Conservation (phyloP, 805 yeast species). For the Blastobotrys peoriensis region DNA sequence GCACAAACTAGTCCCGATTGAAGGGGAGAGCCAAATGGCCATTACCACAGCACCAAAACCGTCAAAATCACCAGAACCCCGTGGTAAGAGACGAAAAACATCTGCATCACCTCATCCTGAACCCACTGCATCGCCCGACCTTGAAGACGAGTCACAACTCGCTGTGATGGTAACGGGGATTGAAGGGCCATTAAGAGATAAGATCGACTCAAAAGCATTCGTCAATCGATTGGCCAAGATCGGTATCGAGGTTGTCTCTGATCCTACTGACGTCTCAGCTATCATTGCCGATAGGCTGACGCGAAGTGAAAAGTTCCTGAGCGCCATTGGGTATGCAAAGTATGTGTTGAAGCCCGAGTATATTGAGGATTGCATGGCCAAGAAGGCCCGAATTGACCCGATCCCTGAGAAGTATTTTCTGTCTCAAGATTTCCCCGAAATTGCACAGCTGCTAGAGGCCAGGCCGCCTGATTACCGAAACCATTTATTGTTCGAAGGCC, state of each 20-base stretch:
- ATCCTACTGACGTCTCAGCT: conserved; percentile 36
- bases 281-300: conserved; percentile 70
- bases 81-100: no score
- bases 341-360: conserved; percentile 24
- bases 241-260: conserved; percentile 50
- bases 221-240: conserved; percentile 27
- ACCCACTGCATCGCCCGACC: not conserved
- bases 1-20: not conserved
- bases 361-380: conserved; percentile 20
- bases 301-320: conserved; percentile 82
- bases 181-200: not conserved
- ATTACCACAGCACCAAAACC: not conserved
- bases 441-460: not conserved
- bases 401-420: not conserved
- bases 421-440: not conserved
- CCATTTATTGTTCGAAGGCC: not conserved
- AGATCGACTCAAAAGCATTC: not conserved
- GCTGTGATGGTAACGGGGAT: not conserved
- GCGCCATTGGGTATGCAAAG: conserved; percentile 51
- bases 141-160: not conserved
- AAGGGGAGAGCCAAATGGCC: not conserved
- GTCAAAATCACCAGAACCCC: no score
- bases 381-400: conserved; percentile 1
- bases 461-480: not conserved
- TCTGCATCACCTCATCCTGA: not conserved